A percentile compares a stretch with the other conserved stretches of the same genome.
These are phyloP conservation scores for Botrytis porri DNA, from an alignment of 2,329 filamentous ascomycete species.

Conservation along the genomic window DNA sequence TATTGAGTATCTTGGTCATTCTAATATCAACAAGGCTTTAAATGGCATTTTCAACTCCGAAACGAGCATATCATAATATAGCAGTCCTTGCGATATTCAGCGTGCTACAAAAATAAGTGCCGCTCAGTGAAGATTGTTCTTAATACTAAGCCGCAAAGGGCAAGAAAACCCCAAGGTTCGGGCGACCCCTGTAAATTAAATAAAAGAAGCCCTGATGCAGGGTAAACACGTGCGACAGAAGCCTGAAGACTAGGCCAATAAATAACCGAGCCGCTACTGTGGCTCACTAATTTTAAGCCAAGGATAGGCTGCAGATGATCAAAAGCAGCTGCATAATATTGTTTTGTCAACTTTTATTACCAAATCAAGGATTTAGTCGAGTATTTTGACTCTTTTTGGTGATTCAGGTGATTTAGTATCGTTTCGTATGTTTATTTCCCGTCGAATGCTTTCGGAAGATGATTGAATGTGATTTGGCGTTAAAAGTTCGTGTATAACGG, in stretches of 20 bases:
- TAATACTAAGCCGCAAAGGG: neutral
- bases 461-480: neutral
- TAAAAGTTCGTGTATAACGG: neutral
- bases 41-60: neutral
- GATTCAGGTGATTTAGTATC: neutral
- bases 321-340: constrained; percentile 4
- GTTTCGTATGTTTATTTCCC: neutral
- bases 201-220: neutral
- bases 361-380: neutral
- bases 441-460: neutral
- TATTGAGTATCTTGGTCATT: neutral
- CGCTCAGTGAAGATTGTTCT: neutral
- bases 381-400: neutral
- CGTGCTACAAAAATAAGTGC: neutral
- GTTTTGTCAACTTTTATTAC: neutral
- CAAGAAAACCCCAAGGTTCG: neutral
- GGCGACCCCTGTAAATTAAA: neutral
- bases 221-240: constrained; percentile 5
- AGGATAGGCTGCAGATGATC: neutral
- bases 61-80: neutral
- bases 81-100: neutral
- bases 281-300: neutral
- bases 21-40: neutral
- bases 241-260: constrained; percentile 10
- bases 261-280: constrained; percentile 17